phyloP scores from a whole-genome alignment of 345 rosid genomes.

The Eucalyptus cloeziana region DNA sequence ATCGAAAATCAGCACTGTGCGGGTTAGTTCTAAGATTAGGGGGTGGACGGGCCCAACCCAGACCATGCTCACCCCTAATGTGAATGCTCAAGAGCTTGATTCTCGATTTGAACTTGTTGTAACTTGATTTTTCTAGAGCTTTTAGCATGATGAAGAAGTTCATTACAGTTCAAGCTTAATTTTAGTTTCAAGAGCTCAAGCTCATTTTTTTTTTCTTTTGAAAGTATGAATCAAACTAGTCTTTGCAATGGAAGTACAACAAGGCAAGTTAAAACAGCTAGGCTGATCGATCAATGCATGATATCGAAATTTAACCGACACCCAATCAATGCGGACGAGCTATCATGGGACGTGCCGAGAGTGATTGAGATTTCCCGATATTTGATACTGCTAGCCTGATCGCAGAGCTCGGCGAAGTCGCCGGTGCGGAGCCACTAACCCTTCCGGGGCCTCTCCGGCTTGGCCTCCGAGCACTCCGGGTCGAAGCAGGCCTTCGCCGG shows the following conservation, averaged over 20 bases:
- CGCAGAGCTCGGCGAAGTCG: too few relatives aligned
- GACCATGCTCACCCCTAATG: too few relatives aligned
- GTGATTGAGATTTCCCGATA: too few relatives aligned
- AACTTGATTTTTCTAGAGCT: too few relatives aligned
- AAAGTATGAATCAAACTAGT: background rate
- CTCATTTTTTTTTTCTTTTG: background rate
- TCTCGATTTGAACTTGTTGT: too few relatives aligned
- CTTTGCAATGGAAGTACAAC: background rate
- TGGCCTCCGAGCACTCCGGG: constrained; percentile 23
- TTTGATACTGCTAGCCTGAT: too few relatives aligned
- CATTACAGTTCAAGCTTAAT: background rate
- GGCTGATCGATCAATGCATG: background rate
- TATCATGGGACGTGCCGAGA: too few relatives aligned
- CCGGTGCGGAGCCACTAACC: too few relatives aligned
- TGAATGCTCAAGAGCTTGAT: too few relatives aligned
- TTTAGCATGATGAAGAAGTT: background rate
- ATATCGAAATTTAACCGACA: background rate
- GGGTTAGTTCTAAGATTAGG: rapidly evolving
- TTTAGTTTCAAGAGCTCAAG: background rate
- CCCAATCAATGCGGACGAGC: too few relatives aligned
- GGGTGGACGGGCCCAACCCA: rapidly evolving
- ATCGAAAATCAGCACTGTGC: rapidly evolving
- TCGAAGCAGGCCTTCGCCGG: constrained; percentile 54
- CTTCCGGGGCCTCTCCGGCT: too few relatives aligned
- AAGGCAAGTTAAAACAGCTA: background rate